A percentile compares a stretch with the other conserved stretches of the same genome.
phyloP scores from a whole-genome alignment of 371 early-diverging fungal genomes.

The Saksenaea vasiformis region DNA sequence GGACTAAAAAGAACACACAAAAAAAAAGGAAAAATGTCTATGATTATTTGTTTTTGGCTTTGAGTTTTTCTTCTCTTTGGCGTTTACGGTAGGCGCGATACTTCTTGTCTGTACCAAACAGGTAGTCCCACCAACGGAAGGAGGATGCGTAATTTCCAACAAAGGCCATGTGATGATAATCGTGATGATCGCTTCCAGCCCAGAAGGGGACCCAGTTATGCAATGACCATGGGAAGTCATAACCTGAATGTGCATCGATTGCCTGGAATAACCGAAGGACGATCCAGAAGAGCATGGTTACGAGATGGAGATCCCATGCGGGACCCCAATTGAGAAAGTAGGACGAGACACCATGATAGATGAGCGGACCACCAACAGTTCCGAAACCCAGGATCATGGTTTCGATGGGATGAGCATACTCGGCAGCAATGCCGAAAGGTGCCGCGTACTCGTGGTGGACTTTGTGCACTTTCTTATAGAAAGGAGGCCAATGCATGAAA shows the following conservation, averaged over 20 bases:
- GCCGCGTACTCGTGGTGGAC: conserved; percentile 90
- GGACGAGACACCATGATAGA: conserved; percentile 31
- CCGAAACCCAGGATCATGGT: conserved; percentile 74
- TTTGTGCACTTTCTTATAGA: conserved; percentile 90
- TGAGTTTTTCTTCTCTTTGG: conserved; percentile 12
- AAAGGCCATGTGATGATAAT: conserved; percentile 79
- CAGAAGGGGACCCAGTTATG: conserved; percentile 75
- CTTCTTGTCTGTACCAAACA: conserved; percentile 80
- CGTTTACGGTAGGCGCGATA: conserved; percentile 62
- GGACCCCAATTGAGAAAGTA: conserved; percentile 9
- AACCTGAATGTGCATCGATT: conserved; percentile 91
- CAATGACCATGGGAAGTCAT: conserved; percentile 91
- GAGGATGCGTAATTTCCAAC: conserved; percentile 76
- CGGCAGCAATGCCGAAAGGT: conserved; percentile 85
- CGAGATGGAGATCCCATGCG: conserved; percentile 69
- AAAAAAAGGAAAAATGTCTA: neutral
- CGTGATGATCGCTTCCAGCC: conserved; percentile 83
- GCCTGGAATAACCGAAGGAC: conserved; percentile 74
- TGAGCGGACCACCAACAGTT: conserved; percentile 70
- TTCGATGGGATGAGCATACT: conserved; percentile 84
- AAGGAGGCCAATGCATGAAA: conserved; percentile 78
- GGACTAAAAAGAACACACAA: conserved; percentile 1
- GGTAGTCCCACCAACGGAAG: conserved; percentile 82
- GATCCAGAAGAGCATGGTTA: conserved; percentile 83
- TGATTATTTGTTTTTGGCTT: neutral